Evolutionary conservation across 2,329 filamentous ascomycete genomes (phyloP).

Genomic region (Fusarium bactridioides): DNA sequence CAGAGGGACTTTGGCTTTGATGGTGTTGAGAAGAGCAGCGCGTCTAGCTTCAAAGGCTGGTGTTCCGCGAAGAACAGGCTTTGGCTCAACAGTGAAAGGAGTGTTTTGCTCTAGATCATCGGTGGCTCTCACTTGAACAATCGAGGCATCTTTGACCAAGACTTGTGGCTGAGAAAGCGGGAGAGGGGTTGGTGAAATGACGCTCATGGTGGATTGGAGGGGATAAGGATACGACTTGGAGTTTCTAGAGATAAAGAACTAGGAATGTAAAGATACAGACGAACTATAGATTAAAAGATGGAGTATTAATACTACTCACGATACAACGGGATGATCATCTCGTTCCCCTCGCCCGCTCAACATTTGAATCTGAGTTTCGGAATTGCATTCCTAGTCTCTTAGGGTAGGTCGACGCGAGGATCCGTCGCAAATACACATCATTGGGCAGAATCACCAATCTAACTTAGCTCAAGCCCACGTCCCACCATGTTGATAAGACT

Average conservation of each 20-base stretch:
- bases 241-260: too few relatives aligned
- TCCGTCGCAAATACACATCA: background rate
- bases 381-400: background rate
- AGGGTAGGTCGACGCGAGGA: background rate
- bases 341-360: background rate
- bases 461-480: background rate
- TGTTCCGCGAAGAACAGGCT: background rate
- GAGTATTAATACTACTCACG: background rate
- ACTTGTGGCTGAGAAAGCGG: background rate
- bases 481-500: background rate
- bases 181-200: background rate
- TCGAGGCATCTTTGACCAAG: background rate
- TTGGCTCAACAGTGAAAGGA: conserved; percentile 42
- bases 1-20: background rate
- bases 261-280: background rate
- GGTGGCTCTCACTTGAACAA: background rate
- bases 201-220: background rate
- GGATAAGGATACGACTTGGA: accelerated
- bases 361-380: background rate
- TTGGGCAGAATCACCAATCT: background rate
- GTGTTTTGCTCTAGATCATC: conserved; percentile 39
- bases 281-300: background rate
- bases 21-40: background rate
- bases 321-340: background rate
- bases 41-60: background rate